A percentile compares a stretch with the other conserved stretches of the same genome.
Evolutionary conservation across 495 filamentous ascomycete genomes (phyloP).

Genomic region (Chaetomidium leptoderma): DNA sequence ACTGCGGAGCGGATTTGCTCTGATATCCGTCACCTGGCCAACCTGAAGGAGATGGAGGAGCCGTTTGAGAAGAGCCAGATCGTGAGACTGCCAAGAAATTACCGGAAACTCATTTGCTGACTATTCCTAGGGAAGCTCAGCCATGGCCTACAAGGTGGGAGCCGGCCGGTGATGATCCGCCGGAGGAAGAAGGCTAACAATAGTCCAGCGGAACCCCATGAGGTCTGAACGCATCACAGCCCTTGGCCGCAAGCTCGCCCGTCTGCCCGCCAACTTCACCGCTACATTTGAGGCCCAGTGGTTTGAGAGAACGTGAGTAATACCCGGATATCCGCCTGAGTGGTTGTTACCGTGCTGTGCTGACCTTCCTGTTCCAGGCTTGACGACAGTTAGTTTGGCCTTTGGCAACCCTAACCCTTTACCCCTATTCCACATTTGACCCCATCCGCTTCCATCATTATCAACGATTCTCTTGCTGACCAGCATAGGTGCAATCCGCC

Average conservation of each 20-base stretch:
- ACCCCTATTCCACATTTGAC: constrained; percentile 1
- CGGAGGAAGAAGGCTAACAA: not conserved
- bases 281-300: constrained; percentile 82
- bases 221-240: constrained; percentile 78
- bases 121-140: constrained; percentile 25
- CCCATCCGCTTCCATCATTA: not conserved
- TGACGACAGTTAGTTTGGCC: constrained; percentile 52
- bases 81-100: constrained; percentile 21
- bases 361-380: constrained; percentile 25
- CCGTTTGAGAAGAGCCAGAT: constrained; percentile 82
- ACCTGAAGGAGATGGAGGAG: constrained; percentile 71
- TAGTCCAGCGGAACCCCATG: constrained; percentile 51
- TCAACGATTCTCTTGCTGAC: constrained; percentile 1
- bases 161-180: not conserved
- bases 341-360: constrained; percentile 3
- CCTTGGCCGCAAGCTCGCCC: constrained; percentile 66
- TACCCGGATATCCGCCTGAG: constrained; percentile 34
- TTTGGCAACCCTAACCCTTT: constrained; percentile 5
- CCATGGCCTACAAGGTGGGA: constrained; percentile 78
- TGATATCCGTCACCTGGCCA: constrained; percentile 76
- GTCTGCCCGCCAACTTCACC: constrained; percentile 61
- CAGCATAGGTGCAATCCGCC: constrained; percentile 27
- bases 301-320: constrained; percentile 61
- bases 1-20: constrained; percentile 65
- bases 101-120: not conserved